Base-by-base conservation (phyloP, 2,329 filamentous ascomycete species). In the Fusarium sp. region DNA sequence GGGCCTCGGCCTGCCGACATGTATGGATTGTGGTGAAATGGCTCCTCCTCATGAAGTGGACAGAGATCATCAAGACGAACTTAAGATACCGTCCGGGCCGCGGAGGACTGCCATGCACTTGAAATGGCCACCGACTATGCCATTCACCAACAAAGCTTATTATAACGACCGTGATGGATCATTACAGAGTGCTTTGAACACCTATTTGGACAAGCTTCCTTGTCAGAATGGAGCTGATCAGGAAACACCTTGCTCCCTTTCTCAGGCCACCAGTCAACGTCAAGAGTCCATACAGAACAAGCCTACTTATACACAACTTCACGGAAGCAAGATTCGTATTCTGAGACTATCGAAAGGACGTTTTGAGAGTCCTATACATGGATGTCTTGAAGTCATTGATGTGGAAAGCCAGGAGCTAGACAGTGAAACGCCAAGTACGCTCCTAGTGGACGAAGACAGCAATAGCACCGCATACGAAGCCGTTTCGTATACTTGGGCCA, bases 401-500 rank as follows among this genome's bases (percentile, higher is more conserved):
- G 22, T 61, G 0, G 8, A 16, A 5, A 7, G 1, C 14, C 15
- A 18, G 3, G 18, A 38, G 7, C 5, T 3, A 4, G 11, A 24
- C 8, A 2, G 12, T 8, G 12, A 16, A 8, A n/a, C 14, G 25
- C 1, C 42, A 22, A 10, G 22, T 14, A 20, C 12, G 2, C 12
- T n/a, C 6, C 1, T 8, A 3, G 3, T n/a, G 6, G 14, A 47
- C 0, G 2, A 3, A 4, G 2, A 1, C 3, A 9, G 18, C 2
- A 25, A 16, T 22, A 11, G 2, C 8, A 10, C 8, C 8, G 2
- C 1, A 5, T 42, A 60, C 6, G 58, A 60, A n/a, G 58, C 58
- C 0, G 12, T 60, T 27, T 60, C 58, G 3, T 60, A 60, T 16
- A 49, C 54, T 2, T 60, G 54, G 58, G 25, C 32, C 6, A 60